These are phyloP conservation scores for Penicillium argentinense DNA, from an alignment of 495 filamentous ascomycete species.

Conservation along the genomic window DNA sequence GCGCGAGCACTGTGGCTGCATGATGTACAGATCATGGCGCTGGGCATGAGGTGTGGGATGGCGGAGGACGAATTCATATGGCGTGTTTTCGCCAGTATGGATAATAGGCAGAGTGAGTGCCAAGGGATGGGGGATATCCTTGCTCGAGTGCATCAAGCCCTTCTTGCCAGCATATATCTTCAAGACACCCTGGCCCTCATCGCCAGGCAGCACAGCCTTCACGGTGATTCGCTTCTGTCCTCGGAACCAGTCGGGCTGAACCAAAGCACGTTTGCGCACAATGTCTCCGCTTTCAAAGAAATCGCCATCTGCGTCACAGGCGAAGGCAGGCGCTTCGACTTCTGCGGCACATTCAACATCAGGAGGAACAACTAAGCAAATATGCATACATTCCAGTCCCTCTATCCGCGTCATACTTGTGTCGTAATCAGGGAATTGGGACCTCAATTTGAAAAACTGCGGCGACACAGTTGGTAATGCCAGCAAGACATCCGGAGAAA, in stretches of 20 bases:
- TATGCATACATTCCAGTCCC: constrained; percentile 85
- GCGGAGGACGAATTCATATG: constrained; percentile 87
- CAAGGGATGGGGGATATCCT: constrained; percentile 88
- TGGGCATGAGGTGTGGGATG: constrained; percentile 97
- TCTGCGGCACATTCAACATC: constrained; percentile 95
- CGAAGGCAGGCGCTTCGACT: constrained; percentile 78
- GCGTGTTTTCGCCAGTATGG: constrained; percentile 87
- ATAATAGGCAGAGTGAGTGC: constrained; percentile 88
- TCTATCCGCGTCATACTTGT: constrained; percentile 85
- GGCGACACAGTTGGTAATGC: constrained; percentile 83
- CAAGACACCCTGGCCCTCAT: constrained; percentile 84
- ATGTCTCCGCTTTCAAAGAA: constrained; percentile 89
- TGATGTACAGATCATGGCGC: constrained; percentile 94
- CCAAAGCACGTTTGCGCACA: constrained; percentile 79
- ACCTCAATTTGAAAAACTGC: constrained; percentile 77
- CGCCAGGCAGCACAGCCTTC: constrained; percentile 85
- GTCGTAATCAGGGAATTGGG: constrained; percentile 84
- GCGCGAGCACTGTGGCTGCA: constrained; percentile 85
- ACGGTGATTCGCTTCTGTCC: constrained; percentile 88
- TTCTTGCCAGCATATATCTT: constrained; percentile 94
- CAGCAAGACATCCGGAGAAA: constrained; percentile 78
- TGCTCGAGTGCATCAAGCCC: constrained; percentile 92
- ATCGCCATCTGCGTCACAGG: constrained; percentile 83
- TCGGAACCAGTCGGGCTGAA: constrained; percentile 87
- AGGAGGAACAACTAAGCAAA: constrained; percentile 80